Evolutionary conservation across 805 yeast species (phyloP), one percentile per base, ranked within the genome.

Genomic region (Nakazawaea wickerhamii): DNA sequence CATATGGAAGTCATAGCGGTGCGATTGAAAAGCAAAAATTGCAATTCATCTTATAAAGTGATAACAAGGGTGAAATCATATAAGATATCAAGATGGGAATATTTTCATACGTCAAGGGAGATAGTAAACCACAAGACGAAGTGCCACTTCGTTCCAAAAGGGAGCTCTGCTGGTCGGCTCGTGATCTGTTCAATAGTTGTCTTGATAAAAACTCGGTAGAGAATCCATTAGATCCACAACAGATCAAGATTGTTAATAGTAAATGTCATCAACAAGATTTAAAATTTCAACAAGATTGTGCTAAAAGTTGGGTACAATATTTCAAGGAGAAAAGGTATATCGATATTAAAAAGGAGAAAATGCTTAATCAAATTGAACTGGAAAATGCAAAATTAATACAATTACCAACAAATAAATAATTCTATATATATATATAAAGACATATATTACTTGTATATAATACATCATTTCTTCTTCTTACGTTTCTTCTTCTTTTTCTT

Each of bases 311-410:
- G 98, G 88, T 77, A 48, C 71, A 82, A 47, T 89, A 90, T 60
- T 90, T 91, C 69, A 91, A 89, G 58, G 91, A 88, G 61, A 90
- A 89, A 61, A 76, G 96, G 52, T 83, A 80, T 30, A 81, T 79
- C 46, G 96, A 88, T 52, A 65, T 77, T 48, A 77, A 78, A 53
- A 80, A 83, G 60, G 84, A 77, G 49, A 69, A 73, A 50, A 81
- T 84, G 60, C 61, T 87, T 54, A 73, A 72, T 43, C 80, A 84
- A 57, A 78, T 87, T 52, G 87, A 83, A 55, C 79, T 75, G 15
- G 79, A 80, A 49, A 87, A 88, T 20, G 84, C 78, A 14, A 55
- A 54, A 21, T 20, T 41, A 8, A 27, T 36, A 28, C 17, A 30
- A 6, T 10, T 40, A 13, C 37, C 43, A 3, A 21, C 35, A 31